phyloP scores from a whole-genome alignment of 2,329 filamentous ascomycete genomes.

The Tolypocladium amazonense region DNA sequence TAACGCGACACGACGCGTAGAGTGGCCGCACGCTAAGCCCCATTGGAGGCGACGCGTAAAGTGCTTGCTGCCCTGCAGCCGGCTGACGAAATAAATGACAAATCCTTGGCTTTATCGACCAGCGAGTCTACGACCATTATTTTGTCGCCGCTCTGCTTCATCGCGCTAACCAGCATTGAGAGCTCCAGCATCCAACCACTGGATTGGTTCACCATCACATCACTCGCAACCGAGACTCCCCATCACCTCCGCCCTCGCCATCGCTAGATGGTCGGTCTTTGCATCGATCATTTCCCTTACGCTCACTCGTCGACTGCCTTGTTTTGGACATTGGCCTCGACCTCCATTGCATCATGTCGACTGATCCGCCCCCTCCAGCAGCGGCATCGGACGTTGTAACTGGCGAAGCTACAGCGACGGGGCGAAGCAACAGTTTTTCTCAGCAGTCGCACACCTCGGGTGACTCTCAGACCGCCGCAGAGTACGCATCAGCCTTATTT shows the following conservation, averaged over 20 bases:
- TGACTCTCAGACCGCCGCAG: constrained; percentile 61
- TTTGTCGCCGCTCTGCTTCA: background rate
- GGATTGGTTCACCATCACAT: background rate
- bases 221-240: background rate
- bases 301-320: background rate
- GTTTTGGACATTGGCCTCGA: background rate
- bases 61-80: constrained; percentile 10
- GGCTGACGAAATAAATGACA: background rate
- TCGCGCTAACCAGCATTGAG: background rate
- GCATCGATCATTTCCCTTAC: background rate
- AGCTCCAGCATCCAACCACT: background rate
- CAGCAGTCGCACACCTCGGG: constrained; percentile 44
- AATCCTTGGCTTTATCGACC: fast-evolving
- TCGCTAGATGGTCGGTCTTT: background rate
- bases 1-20: constrained; percentile 29
- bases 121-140: background rate
- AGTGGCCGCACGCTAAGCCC: constrained; percentile 25
- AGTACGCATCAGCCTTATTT: constrained; percentile 32
- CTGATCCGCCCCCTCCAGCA: constrained; percentile 23
- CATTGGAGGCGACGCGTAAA: constrained; percentile 23
- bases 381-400: constrained; percentile 10
- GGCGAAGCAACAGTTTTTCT: constrained; percentile 49
- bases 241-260: background rate
- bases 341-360: constrained; percentile 15
- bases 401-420: constrained; percentile 10